A percentile compares a stretch with the other conserved stretches of the same genome.
Evolutionary conservation across 805 yeast genomes (phyloP).

Genomic region (Saturnispora serradocipensis): DNA sequence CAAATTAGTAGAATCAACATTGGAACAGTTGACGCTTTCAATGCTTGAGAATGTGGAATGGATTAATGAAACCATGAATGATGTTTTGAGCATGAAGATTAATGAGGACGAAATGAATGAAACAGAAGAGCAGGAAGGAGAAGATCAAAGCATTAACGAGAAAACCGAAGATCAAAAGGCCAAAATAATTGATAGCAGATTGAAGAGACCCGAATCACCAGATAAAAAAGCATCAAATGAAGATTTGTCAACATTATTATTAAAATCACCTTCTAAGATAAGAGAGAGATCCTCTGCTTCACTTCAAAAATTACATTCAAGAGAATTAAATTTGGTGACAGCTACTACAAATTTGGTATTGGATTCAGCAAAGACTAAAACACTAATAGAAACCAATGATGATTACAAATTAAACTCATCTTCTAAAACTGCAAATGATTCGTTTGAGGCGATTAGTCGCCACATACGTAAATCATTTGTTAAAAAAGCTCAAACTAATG

Average conservation of each 20-base stretch:
- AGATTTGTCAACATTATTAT: conserved; percentile 11
- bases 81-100: conserved; percentile 11
- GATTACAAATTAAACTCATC: background rate
- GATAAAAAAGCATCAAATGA: background rate
- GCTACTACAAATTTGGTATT: conserved; percentile 13
- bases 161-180: background rate
- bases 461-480: conserved; percentile 27
- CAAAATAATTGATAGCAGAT: background rate
- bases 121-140: background rate
- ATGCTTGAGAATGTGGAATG: conserved; percentile 23
- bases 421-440: conserved; percentile 13
- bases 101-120: background rate
- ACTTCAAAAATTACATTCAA: conserved; percentile 11
- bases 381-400: background rate
- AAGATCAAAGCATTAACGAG: background rate
- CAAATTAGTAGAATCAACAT: conserved; percentile 18
- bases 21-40: conserved; percentile 19
- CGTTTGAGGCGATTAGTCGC: conserved; percentile 25
- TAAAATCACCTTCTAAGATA: conserved; percentile 21
- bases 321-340: conserved; percentile 15
- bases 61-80: conserved; percentile 24
- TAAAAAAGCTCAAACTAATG: conserved; percentile 11
- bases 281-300: conserved; percentile 16
- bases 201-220: background rate
- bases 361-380: background rate